These are phyloP conservation scores for Chrysoporthe austroafricana DNA, from an alignment of 2,329 filamentous ascomycete genomes.

Conservation along the genomic window DNA sequence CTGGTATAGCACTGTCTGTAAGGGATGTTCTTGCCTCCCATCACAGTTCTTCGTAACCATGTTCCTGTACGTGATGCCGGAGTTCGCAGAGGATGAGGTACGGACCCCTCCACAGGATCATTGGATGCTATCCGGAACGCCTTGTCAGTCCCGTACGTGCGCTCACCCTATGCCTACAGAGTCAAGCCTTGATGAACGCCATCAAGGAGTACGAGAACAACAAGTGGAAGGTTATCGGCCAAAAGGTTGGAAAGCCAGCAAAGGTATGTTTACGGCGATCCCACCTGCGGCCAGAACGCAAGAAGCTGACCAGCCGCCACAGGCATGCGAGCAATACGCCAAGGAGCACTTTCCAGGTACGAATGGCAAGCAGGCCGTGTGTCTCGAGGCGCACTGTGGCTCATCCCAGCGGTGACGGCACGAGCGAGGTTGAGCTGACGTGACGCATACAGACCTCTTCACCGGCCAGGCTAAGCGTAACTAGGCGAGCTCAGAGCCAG, in stretches of 20 bases:
- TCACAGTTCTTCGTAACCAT: no score
- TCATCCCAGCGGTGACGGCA: neutral
- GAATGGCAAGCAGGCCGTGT: slow-evolving; percentile 7
- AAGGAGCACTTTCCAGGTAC: slow-evolving; percentile 83
- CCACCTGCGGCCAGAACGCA: slow-evolving; percentile 75
- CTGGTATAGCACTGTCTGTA: no score
- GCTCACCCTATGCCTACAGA: slow-evolving; percentile 50
- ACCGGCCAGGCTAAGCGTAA: slow-evolving; percentile 24
- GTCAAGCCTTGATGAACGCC: slow-evolving; percentile 79
- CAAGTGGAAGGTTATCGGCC: slow-evolving; percentile 97
- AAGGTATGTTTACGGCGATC: slow-evolving; percentile 63
- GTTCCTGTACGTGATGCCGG: no score
- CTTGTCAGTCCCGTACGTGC: neutral
- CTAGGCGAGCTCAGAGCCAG: neutral
- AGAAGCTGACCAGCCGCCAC: slow-evolving; percentile 96
- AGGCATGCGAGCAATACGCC: slow-evolving; percentile 82
- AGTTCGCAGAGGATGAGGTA: slow-evolving; percentile 97
- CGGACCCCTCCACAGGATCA: slow-evolving; percentile 31
- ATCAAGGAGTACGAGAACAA: slow-evolving; percentile 99
- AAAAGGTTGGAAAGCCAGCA: slow-evolving; percentile 96
- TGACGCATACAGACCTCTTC: slow-evolving; percentile 42
- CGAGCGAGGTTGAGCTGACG: neutral
- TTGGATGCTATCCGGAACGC: neutral
- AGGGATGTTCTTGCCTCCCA: no score
- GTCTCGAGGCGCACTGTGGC: neutral